Evolutionary conservation across 805 yeast species (phyloP).

Genomic region (Komagataella ulmi): DNA sequence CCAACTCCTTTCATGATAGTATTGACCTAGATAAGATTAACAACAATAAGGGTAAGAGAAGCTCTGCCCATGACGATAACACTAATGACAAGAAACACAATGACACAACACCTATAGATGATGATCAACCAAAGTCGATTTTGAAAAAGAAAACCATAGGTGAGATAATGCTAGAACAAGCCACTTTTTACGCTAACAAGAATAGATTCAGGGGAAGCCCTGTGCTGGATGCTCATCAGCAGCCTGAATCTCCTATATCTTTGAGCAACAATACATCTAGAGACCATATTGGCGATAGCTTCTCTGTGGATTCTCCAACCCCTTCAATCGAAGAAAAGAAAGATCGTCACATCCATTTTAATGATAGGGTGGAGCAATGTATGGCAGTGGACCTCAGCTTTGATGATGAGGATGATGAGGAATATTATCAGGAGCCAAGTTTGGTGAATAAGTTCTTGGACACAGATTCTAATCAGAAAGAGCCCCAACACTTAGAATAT

Average conservation of each 20-base stretch:
- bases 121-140: slow-evolving; percentile 53
- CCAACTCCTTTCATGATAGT: background rate
- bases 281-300: background rate
- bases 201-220: slow-evolving; percentile 18
- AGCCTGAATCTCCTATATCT: background rate
- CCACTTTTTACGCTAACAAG: slow-evolving; percentile 14
- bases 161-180: slow-evolving; percentile 63
- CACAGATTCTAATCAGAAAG: slow-evolving; percentile 1
- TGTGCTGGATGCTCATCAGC: slow-evolving; percentile 13
- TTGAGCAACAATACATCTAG: background rate
- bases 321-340: slow-evolving; percentile 12
- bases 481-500: slow-evolving; percentile 2
- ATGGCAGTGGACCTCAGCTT: slow-evolving; percentile 43
- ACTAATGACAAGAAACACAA: background rate
- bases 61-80: background rate
- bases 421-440: background rate
- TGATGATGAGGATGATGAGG: slow-evolving; percentile 12
- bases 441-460: background rate
- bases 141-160: slow-evolving; percentile 77
- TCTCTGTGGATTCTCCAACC: background rate
- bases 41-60: background rate
- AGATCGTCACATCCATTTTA: slow-evolving; percentile 78
- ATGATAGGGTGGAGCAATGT: slow-evolving; percentile 90
- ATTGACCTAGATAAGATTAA: background rate
- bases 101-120: background rate